Conservation (phyloP, 495 filamentous ascomycete species). For the Xylona heveae region DNA sequence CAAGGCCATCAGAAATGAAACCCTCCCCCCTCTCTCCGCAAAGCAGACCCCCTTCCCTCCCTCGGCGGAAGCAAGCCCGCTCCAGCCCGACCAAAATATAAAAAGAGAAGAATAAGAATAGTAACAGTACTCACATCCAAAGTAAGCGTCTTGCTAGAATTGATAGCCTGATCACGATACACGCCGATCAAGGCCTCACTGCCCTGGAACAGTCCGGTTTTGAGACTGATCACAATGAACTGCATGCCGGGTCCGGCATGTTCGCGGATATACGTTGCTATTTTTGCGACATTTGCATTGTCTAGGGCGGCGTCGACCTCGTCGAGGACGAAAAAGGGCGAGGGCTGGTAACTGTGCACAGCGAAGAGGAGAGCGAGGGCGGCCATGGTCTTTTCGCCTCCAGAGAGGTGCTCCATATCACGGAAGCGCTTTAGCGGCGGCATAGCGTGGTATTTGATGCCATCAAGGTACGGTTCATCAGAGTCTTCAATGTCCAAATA, state of each 20-base stretch:
- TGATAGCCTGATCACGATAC: conserved; percentile 81
- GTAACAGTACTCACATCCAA: conserved; percentile 64
- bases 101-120: background rate
- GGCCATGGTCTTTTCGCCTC: conserved; percentile 98
- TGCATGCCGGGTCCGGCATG: conserved; percentile 95
- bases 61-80: no score
- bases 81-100: no score
- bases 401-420: conserved; percentile 96
- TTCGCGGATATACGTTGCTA: conserved; percentile 83
- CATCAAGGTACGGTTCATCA: conserved; percentile 76
- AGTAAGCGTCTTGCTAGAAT: conserved; percentile 72
- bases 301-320: conserved; percentile 96
- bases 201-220: conserved; percentile 82
- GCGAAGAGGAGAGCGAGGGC: conserved; percentile 89
- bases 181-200: conserved; percentile 89
- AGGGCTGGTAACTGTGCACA: conserved; percentile 84
- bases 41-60: no score
- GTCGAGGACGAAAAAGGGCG: conserved; percentile 93
- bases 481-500: conserved; percentile 87
- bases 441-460: conserved; percentile 97
- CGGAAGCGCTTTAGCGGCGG: conserved; percentile 95
- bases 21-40: no score
- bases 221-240: conserved; percentile 93
- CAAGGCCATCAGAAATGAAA: no score
- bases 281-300: conserved; percentile 85